Percentiles rank a stretch among this genome's conserved stretches.
phyloP scores from a whole-genome alignment of 805 yeast genomes.

The Candida pseudofarinosa region DNA sequence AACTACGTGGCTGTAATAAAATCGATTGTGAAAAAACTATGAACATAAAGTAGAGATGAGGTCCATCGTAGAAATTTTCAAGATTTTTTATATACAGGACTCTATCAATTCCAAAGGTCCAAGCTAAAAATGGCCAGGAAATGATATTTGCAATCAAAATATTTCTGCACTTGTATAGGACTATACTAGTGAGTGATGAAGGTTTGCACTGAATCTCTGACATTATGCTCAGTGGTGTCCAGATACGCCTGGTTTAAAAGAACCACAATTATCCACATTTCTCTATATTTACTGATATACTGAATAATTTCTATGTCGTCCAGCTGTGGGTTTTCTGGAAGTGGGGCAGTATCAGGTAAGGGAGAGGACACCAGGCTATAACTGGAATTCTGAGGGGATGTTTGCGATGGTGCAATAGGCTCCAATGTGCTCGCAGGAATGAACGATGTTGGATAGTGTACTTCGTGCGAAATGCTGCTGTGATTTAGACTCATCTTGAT shows the following conservation, averaged over 20 bases:
- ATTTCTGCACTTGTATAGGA: no score
- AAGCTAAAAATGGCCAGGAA: no score
- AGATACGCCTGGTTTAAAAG: slow-evolving; percentile 13
- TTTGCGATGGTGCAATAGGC: no score
- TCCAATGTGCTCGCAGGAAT: slow-evolving; percentile 1
- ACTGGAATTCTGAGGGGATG: neutral
- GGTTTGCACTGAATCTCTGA: no score
- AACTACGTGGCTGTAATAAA: neutral
- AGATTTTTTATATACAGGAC: neutral
- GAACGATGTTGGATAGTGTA: neutral
- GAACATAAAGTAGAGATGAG: neutral
- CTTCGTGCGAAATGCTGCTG: neutral
- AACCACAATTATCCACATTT: slow-evolving; percentile 25
- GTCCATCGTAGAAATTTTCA: neutral
- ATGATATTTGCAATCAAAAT: no score
- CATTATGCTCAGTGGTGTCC: no score
- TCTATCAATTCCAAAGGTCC: no score
- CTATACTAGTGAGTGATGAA: no score
- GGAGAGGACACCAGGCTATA: neutral
- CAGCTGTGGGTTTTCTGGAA: neutral
- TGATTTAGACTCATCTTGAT: slow-evolving; percentile 1
- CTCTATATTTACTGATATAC: slow-evolving; percentile 20
- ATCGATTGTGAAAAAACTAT: neutral
- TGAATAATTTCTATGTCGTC: slow-evolving; percentile 7
- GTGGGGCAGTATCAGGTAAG: neutral